phyloP scores from a whole-genome alignment of 345 rosid species.

The Cardamine resedifolia region DNA sequence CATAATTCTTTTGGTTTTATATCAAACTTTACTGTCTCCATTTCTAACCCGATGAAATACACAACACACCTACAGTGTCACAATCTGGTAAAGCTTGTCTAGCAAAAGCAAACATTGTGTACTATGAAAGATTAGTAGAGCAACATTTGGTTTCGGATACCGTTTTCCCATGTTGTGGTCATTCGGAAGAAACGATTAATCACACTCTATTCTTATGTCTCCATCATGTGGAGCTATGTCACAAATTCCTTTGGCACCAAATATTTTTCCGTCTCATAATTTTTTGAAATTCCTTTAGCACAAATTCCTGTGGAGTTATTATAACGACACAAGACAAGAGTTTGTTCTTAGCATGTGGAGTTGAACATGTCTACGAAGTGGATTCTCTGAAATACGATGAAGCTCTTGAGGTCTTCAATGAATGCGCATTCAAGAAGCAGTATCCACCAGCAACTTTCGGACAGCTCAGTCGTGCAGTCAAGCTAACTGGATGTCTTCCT shows the following conservation, averaged over 20 bases:
- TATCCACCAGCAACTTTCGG: neutral
- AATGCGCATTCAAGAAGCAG: neutral
- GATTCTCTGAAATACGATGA: neutral
- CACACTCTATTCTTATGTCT: neutral
- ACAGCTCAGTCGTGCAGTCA: neutral
- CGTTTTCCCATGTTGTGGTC: neutral
- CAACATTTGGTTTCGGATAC: neutral
- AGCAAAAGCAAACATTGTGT: neutral
- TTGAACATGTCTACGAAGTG: neutral
- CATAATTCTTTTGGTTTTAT: neutral
- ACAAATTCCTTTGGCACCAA: neutral
- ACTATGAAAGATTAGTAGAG: neutral
- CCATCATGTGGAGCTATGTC: neutral
- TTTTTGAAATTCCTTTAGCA: too few relatives aligned
- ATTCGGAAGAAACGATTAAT: too few relatives aligned
- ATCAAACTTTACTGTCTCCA: neutral
- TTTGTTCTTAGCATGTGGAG: neutral
- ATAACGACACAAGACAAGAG: neutral
- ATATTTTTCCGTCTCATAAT: too few relatives aligned
- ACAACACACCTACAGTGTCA: neutral
- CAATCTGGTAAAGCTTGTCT: neutral
- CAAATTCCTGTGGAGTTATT: too few relatives aligned
- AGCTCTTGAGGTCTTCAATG: neutral
- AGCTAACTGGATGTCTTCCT: conserved; percentile 1
- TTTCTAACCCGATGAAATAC: neutral